These are phyloP conservation scores for Penicillium rolfsii DNA, from an alignment of 2,329 filamentous ascomycete genomes.

Conservation along the genomic window DNA sequence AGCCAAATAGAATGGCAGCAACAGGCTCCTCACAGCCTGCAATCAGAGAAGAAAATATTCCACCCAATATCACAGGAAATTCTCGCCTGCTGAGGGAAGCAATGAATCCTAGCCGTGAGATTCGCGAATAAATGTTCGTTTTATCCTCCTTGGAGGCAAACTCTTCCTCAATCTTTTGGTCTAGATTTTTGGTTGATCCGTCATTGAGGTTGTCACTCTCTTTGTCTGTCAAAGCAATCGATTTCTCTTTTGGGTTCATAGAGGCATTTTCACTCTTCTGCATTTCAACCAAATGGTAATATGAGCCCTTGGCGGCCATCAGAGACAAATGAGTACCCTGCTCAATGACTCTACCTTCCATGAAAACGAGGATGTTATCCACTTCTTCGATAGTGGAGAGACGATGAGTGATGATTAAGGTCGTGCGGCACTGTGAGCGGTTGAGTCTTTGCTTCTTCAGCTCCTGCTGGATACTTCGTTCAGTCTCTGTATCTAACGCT, in stretches of 20 bases:
- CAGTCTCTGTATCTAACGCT: no score
- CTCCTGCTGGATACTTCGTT: no score
- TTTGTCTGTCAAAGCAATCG: background rate
- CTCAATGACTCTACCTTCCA: no score
- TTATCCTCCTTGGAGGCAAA: slow-evolving; percentile 28
- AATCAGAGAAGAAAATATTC: slow-evolving; percentile 73
- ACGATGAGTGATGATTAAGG: no score
- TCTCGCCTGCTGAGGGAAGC: slow-evolving; percentile 77
- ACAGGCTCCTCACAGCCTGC: slow-evolving; percentile 80
- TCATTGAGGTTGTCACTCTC: slow-evolving; percentile 51
- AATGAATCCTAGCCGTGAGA: slow-evolving; percentile 57
- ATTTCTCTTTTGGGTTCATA: background rate
- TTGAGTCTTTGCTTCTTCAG: no score
- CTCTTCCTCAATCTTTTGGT: slow-evolving; percentile 67
- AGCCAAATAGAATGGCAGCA: slow-evolving; percentile 78
- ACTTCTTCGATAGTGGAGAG: no score
- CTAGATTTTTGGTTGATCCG: slow-evolving; percentile 90
- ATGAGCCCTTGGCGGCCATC: no score
- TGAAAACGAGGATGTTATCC: no score
- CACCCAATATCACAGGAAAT: slow-evolving; percentile 70
- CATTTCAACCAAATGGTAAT: slow-evolving; percentile 38
- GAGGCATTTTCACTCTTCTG: background rate
- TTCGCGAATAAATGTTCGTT: slow-evolving; percentile 58
- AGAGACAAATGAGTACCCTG: no score
- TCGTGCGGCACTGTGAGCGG: no score